These are phyloP conservation scores for Iberis pinnata DNA, from an alignment of 345 rosid genomes.

Conservation along the genomic window DNA sequence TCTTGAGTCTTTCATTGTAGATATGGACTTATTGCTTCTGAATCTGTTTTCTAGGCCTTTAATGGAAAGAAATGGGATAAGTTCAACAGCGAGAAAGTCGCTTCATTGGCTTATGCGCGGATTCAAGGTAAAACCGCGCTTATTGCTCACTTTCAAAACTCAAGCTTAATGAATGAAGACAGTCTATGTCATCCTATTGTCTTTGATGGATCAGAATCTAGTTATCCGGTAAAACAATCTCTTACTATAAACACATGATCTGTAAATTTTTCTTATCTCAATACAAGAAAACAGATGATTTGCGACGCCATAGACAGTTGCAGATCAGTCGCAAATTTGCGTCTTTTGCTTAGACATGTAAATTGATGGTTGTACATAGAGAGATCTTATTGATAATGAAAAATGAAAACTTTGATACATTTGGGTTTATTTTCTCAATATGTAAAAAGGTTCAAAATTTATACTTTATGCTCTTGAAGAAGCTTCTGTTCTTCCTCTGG, in stretches of 20 bases:
- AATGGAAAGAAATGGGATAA: constrained; percentile 91
- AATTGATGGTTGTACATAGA: no score
- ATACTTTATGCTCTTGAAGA: constrained; percentile 17
- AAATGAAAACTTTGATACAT: neutral
- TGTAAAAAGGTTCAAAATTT: constrained; percentile 16
- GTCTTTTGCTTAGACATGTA: no score
- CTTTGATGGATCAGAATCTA: constrained; percentile 81
- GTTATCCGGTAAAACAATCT: constrained; percentile 83
- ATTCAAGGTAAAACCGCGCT: constrained; percentile 87
- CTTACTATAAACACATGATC: no score
- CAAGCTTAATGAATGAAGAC: constrained; percentile 92
- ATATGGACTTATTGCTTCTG: neutral
- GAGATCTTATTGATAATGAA: no score
- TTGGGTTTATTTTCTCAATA: neutral
- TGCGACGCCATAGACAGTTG: no score
- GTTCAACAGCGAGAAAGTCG: constrained; percentile 86
- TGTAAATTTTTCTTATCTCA: no score
- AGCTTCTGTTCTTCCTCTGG: constrained; percentile 11
- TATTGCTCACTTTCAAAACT: constrained; percentile 86
- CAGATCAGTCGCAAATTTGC: no score
- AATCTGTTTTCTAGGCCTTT: constrained; percentile 48
- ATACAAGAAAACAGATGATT: no score
- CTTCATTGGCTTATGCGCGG: constrained; percentile 78
- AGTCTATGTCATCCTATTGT: constrained; percentile 87
- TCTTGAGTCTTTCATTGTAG: neutral